Evolutionary conservation across 1,284 basidiomycete genomes (phyloP).

Genomic region (Mycena sp.): DNA sequence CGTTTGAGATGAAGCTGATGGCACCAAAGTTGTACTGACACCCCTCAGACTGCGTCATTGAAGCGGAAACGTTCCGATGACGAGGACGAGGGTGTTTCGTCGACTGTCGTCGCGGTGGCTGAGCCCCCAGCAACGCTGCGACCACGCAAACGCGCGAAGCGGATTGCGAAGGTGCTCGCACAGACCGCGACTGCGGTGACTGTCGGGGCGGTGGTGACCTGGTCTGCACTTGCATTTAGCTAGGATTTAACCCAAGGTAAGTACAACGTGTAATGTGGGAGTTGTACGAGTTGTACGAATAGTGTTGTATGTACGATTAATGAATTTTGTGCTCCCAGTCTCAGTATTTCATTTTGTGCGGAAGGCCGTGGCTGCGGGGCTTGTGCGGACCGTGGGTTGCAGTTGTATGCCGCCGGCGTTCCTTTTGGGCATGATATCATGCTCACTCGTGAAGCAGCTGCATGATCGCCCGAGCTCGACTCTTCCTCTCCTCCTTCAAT

Average conservation of each 20-base stretch:
- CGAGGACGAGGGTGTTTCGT: conserved; percentile 23
- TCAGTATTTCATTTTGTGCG: too few species aligned
- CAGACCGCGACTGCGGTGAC: conserved; percentile 67
- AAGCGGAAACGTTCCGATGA: conserved; percentile 34
- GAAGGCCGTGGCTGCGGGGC: not conserved
- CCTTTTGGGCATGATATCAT: conserved; percentile 16
- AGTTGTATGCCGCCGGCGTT: conserved; percentile 3
- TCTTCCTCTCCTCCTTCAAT: not conserved
- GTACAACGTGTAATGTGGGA: too few species aligned
- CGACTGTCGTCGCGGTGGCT: not conserved
- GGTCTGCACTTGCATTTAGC: conserved; percentile 73
- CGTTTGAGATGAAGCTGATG: not conserved
- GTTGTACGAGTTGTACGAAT: conserved; percentile 9
- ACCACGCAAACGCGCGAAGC: conserved; percentile 57
- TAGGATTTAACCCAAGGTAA: too few species aligned
- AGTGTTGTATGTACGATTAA: conserved; percentile 6
- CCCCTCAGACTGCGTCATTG: conserved; percentile 23
- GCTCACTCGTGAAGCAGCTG: not conserved
- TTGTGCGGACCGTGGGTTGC: not conserved
- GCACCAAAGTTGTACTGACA: conserved; percentile 2
- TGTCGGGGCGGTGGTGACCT: conserved; percentile 71
- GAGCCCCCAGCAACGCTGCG: conserved; percentile 27
- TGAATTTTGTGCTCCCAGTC: too few species aligned
- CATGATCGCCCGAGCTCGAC: conserved; percentile 8
- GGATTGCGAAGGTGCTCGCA: conserved; percentile 51